These are phyloP conservation scores for Ceratocystis harringtonii DNA, from an alignment of 2,329 filamentous ascomycete species.

Conservation along the genomic window DNA sequence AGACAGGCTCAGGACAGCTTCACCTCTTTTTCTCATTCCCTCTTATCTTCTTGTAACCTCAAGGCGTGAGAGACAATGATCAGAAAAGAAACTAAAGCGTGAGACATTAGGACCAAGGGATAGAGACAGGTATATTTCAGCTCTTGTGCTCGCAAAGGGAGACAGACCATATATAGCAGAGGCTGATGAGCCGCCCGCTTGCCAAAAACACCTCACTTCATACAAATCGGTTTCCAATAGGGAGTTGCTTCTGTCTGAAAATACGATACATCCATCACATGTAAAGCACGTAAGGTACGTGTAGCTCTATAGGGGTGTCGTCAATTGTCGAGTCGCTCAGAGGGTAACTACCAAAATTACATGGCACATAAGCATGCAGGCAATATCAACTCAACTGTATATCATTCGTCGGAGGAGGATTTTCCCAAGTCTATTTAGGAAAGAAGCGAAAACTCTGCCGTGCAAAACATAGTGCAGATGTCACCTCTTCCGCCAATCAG, in stretches of 20 bases:
- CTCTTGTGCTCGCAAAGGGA: background rate
- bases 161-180: background rate
- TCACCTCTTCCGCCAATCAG: background rate
- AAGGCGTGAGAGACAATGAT: background rate
- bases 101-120: background rate
- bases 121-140: background rate
- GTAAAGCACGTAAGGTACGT: background rate
- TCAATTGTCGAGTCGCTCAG: background rate
- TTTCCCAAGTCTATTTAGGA: background rate
- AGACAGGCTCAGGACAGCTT: background rate
- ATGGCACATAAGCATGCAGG: background rate
- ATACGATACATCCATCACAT: background rate
- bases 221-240: no score
- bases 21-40: no score
- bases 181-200: no score
- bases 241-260: no score
- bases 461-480: background rate
- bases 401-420: background rate
- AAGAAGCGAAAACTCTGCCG: constrained; percentile 4
- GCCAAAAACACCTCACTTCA: no score
- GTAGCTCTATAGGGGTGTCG: background rate
- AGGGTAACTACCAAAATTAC: background rate
- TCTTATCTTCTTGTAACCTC: background rate
- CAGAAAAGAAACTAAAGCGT: background rate
- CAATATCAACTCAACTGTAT: background rate